These are phyloP conservation scores for Rhododendron vialii DNA, from an alignment of 148 eudicot species.

Conservation along the genomic window DNA sequence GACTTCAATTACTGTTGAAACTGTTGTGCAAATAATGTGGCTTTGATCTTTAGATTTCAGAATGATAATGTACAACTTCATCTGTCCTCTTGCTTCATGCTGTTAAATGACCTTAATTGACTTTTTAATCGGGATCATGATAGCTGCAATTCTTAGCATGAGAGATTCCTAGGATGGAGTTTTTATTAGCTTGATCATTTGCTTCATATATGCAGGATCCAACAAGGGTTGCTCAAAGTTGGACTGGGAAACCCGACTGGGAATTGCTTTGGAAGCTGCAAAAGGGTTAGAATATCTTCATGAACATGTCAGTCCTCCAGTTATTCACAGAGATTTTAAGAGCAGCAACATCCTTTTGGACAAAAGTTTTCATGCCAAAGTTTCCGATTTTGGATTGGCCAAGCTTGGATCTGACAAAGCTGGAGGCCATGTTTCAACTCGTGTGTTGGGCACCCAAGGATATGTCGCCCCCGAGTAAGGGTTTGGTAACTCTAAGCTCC, in stretches of 20 bases:
- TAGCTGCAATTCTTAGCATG: not conserved
- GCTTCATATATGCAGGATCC: slow-evolving; percentile 40
- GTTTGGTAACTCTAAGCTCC: not conserved
- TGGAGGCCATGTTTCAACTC: slow-evolving; percentile 92
- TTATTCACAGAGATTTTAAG: slow-evolving; percentile 94
- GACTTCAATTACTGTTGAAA: not conserved
- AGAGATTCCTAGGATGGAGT: not conserved
- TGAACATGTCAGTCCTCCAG: slow-evolving; percentile 87
- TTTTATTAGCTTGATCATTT: not conserved
- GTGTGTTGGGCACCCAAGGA: slow-evolving; percentile 95
- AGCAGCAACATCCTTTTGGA: slow-evolving; percentile 95
- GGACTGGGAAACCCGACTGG: slow-evolving; percentile 76
- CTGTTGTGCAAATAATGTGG: not conserved
- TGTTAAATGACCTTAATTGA: not conserved
- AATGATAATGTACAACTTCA: not conserved
- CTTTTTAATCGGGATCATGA: not conserved
- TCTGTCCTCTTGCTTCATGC: not conserved
- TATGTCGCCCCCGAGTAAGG: slow-evolving; percentile 97
- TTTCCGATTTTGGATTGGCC: slow-evolving; percentile 97
- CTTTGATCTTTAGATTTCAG: not conserved
- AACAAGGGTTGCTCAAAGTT: slow-evolving; percentile 43
- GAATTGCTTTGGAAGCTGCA: slow-evolving; percentile 90
- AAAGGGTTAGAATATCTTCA: slow-evolving; percentile 96
- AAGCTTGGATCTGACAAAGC: slow-evolving; percentile 92
- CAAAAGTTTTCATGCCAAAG: slow-evolving; percentile 79